Conservation (phyloP, 148 eudicot species). For the Rhododendron molle region DNA sequence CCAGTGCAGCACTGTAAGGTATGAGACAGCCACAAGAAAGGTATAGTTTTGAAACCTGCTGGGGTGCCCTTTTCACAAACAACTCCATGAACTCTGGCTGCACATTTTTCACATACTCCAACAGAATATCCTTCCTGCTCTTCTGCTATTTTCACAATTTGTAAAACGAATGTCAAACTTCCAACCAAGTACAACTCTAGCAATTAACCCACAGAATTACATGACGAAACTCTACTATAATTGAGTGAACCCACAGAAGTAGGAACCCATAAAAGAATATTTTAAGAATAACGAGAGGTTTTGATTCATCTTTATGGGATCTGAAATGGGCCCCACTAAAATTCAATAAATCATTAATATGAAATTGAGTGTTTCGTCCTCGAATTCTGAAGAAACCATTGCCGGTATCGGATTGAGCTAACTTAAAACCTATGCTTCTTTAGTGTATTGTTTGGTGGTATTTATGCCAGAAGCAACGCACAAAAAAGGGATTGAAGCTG, state of each 20-base stretch:
- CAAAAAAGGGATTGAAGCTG: too few relatives aligned
- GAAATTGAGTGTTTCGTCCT: too few relatives aligned
- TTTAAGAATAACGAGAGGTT: too few relatives aligned
- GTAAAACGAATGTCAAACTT: background rate
- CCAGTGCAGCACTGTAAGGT: background rate
- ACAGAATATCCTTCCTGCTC: constrained; percentile 66
- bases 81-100: constrained; percentile 90
- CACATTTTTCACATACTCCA: constrained; percentile 77
- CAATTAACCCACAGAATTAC: background rate
- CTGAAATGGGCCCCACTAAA: too few relatives aligned
- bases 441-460: too few relatives aligned
- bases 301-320: too few relatives aligned
- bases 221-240: background rate
- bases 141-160: constrained; percentile 35
- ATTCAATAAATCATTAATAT: too few relatives aligned
- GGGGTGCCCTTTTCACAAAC: constrained; percentile 84
- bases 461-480: too few relatives aligned
- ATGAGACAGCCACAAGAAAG: background rate
- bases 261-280: too few relatives aligned
- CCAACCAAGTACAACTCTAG: background rate
- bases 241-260: background rate
- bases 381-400: too few relatives aligned
- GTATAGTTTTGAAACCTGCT: constrained; percentile 44
- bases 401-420: too few relatives aligned
- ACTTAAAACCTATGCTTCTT: too few relatives aligned